Conservation (phyloP, 2,329 filamentous ascomycete genomes). For the Diplodia intermedia region DNA sequence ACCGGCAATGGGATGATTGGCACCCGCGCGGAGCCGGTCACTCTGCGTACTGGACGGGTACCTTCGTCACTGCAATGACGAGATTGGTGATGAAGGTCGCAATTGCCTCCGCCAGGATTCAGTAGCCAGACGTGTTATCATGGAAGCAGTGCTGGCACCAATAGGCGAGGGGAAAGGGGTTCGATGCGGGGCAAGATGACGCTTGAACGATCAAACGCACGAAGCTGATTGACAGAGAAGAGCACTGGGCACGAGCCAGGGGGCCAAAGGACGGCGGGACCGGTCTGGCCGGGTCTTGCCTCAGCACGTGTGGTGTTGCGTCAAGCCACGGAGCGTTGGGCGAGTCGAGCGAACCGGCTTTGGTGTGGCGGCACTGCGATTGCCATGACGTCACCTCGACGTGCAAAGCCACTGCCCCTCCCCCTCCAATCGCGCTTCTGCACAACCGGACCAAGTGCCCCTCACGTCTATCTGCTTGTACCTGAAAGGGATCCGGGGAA, state of each 20-base stretch:
- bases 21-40: neutral
- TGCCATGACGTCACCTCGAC: conserved; percentile 11
- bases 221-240: neutral
- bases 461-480: neutral
- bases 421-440: conserved; percentile 3
- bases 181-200: conserved; percentile 23
- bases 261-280: neutral
- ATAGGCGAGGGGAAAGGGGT: neutral
- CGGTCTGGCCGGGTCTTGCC: conserved; percentile 16
- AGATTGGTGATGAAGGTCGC: neutral
- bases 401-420: conserved; percentile 3
- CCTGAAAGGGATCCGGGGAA: conserved; percentile 27
- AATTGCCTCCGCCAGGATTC: neutral
- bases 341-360: neutral
- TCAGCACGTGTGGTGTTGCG: conserved; percentile 19
- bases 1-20: neutral
- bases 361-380: neutral
- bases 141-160: conserved; percentile 2
- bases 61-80: neutral
- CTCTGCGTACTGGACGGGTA: neutral
- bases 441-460: neutral
- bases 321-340: conserved; percentile 10
- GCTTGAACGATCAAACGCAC: neutral
- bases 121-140: neutral
- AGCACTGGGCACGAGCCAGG: conserved; percentile 3